Evolutionary conservation across 805 yeast genomes (phyloP), one percentile per base, ranked within the genome.

Genomic region (Candida sonorensis): DNA sequence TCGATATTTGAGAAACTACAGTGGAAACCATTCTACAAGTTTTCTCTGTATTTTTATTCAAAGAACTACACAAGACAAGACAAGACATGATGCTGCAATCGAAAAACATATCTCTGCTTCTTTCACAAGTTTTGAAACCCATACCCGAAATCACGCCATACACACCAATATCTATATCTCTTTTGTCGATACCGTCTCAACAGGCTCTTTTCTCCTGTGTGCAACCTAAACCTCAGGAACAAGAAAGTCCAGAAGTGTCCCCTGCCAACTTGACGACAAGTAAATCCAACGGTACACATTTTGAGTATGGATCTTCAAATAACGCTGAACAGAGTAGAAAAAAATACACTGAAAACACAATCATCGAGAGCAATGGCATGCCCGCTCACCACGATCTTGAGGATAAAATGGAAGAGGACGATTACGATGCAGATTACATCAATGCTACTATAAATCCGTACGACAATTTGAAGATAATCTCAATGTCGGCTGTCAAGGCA

Each of bases 171-270:
- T 48, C 59, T 4, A 44, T 53, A 2, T 53, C 62, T 7, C 41
- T 60, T 4, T 36, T 60, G 4, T 52, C 65, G 1, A 25, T 41
- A 3, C 26, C 39, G 4, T 26, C 39, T 5, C 55, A 49, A 8
- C 55, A 53, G 29, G 58, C 60, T 0, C 39, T 59, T 17, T 46
- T 56, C 5, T 51, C 62, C 7, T 53, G 56, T 29, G 38, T 46
- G 20, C 47, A 44, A 30, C 12, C 38, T 22, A 17, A 19, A 13
- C 24, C 3, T 10, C 26, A 15, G 20, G 24, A 10, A 13, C 12
- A 13, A 7, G 31, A 24, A 15, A 23, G 17, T 14, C 31, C 12
- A 15, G 20, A 18, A 18, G 20, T n/a, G n/a, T n/a, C n/a, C n/a
- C n/a, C n/a, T n/a, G n/a, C n/a, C n/a, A n/a, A n/a, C n/a, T n/a